A percentile compares a stretch with the other conserved stretches of the same genome.
These are phyloP conservation scores for Sclerotinia nivalis DNA, from an alignment of 2,329 filamentous ascomycete genomes.

Conservation along the genomic window DNA sequence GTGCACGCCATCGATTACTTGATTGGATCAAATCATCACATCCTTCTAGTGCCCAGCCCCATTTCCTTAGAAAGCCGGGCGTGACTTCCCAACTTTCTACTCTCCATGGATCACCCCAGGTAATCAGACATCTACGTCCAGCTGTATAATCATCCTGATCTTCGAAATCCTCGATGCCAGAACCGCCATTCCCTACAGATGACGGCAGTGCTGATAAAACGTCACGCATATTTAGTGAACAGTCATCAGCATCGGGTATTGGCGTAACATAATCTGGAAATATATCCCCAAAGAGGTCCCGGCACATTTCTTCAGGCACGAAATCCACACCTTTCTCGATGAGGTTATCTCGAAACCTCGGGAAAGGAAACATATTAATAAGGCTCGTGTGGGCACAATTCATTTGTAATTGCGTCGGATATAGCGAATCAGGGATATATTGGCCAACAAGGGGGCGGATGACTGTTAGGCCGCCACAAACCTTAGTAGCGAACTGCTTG, in stretches of 20 bases:
- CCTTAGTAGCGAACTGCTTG: conserved; percentile 21
- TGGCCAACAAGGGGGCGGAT: conserved; percentile 19
- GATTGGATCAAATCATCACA: conserved; percentile 30
- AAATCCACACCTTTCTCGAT: conserved; percentile 27
- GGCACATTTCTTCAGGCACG: conserved; percentile 24
- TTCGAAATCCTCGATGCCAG: conserved; percentile 6
- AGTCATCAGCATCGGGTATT: not conserved
- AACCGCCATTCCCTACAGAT: not conserved
- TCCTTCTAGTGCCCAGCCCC: conserved; percentile 29
- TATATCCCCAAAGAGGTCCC: conserved; percentile 29
- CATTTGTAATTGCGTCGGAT: not conserved
- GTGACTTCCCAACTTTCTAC: conserved; percentile 31
- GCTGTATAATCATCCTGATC: conserved; percentile 23
- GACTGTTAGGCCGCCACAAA: conserved; percentile 25
- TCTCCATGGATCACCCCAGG: conserved; percentile 29
- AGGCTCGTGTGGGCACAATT: conserved; percentile 19
- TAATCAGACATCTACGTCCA: conserved; percentile 27
- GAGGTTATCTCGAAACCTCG: conserved; percentile 32
- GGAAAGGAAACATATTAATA: conserved; percentile 32
- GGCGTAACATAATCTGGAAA: conserved; percentile 25
- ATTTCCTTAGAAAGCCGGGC: conserved; percentile 29
- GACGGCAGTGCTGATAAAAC: conserved; percentile 17
- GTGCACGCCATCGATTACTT: conserved; percentile 29
- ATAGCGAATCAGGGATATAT: not conserved
- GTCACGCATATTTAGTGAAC: conserved; percentile 13